Conservation (phyloP, 2,329 filamentous ascomycete species). For the Diaporthe amygdali region DNA sequence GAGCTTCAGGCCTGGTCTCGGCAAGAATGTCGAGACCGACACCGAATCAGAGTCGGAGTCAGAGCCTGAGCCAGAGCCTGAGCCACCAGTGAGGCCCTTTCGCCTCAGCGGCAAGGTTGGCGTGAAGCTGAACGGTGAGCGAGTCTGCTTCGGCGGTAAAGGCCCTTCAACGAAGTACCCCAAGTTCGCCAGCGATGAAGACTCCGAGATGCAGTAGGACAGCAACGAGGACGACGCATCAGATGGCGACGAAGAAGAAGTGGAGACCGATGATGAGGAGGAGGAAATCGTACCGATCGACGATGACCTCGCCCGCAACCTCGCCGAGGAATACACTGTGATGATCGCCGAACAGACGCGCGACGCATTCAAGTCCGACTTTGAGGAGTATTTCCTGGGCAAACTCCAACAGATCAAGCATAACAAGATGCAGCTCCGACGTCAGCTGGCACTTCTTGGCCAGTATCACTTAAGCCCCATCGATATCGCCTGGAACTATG, state of each 20-base stretch:
- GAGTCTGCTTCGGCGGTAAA: no score
- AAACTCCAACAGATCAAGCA: neutral
- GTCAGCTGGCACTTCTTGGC: neutral
- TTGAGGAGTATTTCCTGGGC: neutral
- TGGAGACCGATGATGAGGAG: neutral
- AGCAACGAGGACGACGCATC: neutral
- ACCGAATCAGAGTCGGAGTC: no score
- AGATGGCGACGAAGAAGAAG: neutral
- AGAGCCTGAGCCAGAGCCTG: no score
- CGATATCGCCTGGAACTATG: slow-evolving; percentile 8
- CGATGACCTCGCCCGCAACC: neutral
- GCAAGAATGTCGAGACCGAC: no score
- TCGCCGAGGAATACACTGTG: neutral
- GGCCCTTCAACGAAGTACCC: no score
- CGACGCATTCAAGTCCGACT: no score
- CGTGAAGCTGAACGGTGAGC: no score
- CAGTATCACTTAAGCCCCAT: neutral
- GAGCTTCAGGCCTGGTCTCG: no score
- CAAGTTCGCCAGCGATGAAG: neutral
- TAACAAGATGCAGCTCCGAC: neutral
- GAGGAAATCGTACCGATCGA: neutral
- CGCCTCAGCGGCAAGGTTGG: no score
- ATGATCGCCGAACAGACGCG: neutral
- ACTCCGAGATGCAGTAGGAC: slow-evolving; percentile 6
- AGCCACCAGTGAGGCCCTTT: no score